Evolutionary conservation across 1,284 basidiomycete genomes (phyloP), one percentile per base, ranked within the genome.

Genomic region (Trichosporon inkin): DNA sequence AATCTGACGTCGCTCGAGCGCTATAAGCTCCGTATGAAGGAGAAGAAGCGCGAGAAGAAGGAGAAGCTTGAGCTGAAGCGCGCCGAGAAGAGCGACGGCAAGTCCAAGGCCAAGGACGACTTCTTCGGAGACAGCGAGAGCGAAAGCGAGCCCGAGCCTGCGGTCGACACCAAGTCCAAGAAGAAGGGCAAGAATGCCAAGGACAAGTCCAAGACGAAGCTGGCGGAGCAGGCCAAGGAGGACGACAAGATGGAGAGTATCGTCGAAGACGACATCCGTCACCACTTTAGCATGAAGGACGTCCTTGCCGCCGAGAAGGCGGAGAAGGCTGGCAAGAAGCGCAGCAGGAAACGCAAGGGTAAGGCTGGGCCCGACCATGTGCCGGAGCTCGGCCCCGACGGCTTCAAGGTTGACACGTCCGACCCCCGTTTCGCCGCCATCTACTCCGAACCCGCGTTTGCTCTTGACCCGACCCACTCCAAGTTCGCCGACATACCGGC

Each of bases 391-490:
- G 79, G 79, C 44, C 69, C 78, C n/a, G 76, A 77, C 35, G 75
- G 70, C 60, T 98, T 98, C 79, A 78, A 82, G 53, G 86, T 99
- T 68, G 83, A 99, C 72, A 85, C 92, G 59, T 84, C 85, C 68
- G 96, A 99, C 72, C 84, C 88, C 5, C 87, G 96, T 28, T 99
- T 99, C 82, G 84, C 85, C 67, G 88, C 84, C 10, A 72, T 98
- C 52, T 88, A 93, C 73, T 90, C 97, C 66, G 90, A 99, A 72
- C 86, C 92, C 69, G 84, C 87, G 47, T 99, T 91, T 71, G 94
- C 95, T 0, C 92, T 99, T 68, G 96, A 99, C 76, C 95, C 96
- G 19, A 91, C 86, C 53, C 91, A 98, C 79, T 92, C 95, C 73
- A 89, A 87, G 92, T 95, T 88, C 81, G 90, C 88, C 75, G 91